Evolutionary conservation across 2,329 filamentous ascomycete species (phyloP), one percentile per base, ranked within the genome.

Genomic region (Pseudocercospora macadamiae): DNA sequence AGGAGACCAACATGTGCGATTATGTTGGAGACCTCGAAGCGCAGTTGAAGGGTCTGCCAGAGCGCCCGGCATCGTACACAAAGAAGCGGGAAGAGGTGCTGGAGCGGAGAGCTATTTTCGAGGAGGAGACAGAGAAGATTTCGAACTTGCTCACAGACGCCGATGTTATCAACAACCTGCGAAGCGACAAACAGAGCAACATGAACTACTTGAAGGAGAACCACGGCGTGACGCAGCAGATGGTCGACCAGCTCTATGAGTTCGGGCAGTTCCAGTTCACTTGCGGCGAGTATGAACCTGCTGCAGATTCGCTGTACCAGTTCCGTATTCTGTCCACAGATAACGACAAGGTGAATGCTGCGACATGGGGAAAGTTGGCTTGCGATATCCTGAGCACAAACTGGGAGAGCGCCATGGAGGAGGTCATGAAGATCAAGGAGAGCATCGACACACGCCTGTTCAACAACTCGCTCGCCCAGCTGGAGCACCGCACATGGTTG

Each of bases 1-100:
- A 96, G 81, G 88, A 92, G 76, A 97, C 95, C 72, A 97, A 97
- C 83, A 99, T 99, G 95, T 95, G 89, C 71, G 95, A 99, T 79
- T 99, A 96, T 76, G 91, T 97, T 55, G 93, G 93, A 73, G 90
- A 89, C 72, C 82, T 99, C 67, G 91, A 96, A 83, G 89, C 90
- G 75, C 90, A 97, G 73, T 86, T 99, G 67, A 87, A 97, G 80
- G 84, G 88, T 69, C 85, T 91, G 65, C 83, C 89, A 61, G 84
- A 90, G 63, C 81, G 89, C 55, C 93, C 95, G 51, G 84, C 89
- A 64, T 92, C 97, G 77, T 97, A 93, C 77, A 85, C 87, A 70
- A 87, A 89, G 76, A 96, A 95, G 87, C 85, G 91, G 73, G 89
- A 97, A 76, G 88, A 93, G 74, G 93, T 97, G 62, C 80, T 97